Evolutionary conservation across 148 eudicot genomes (phyloP).

Genomic region (Simmondsia chinensis): DNA sequence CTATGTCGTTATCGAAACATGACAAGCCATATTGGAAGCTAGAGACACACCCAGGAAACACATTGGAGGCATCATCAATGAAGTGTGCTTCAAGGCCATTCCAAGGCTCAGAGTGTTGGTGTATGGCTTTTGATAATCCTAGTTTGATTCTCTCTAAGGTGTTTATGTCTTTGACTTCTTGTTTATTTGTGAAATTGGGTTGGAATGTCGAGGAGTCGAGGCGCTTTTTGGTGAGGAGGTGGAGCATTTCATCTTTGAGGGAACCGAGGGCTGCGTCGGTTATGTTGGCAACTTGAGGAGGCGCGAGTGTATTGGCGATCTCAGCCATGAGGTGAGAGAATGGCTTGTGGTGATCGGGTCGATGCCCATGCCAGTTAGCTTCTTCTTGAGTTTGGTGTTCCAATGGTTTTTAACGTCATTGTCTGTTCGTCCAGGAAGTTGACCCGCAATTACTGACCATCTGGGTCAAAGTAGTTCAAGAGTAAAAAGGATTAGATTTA

Average conservation of each 20-base stretch:
- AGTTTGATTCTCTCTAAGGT: slow-evolving; percentile 62
- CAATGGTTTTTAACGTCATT: slow-evolving; percentile 95
- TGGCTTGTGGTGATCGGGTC: slow-evolving; percentile 98
- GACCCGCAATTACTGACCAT: slow-evolving; percentile 93
- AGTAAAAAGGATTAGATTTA: no score
- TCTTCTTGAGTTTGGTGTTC: slow-evolving; percentile 96
- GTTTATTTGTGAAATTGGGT: no score
- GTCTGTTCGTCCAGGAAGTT: slow-evolving; percentile 88
- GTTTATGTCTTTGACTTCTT: slow-evolving; percentile 42
- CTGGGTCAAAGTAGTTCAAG: slow-evolving; percentile 30
- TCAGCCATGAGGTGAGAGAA: slow-evolving; percentile 93
- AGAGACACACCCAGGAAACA: slow-evolving; percentile 41
- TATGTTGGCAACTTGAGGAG: slow-evolving; percentile 78
- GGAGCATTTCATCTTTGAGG: slow-evolving; percentile 96
- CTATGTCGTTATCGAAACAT: slow-evolving; percentile 34
- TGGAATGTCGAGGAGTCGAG: slow-evolving; percentile 62
- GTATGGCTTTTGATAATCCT: no score
- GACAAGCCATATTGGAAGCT: slow-evolving; percentile 39
- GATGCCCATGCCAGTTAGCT: slow-evolving; percentile 94
- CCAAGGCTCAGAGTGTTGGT: slow-evolving; percentile 61
- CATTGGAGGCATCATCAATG: slow-evolving; percentile 18
- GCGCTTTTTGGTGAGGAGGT: slow-evolving; percentile 80
- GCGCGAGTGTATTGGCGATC: slow-evolving; percentile 72
- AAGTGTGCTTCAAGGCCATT: slow-evolving; percentile 25
- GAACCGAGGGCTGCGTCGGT: slow-evolving; percentile 96